Conservation (phyloP, 2,329 filamentous ascomycete species). For the Capronia americana region DNA sequence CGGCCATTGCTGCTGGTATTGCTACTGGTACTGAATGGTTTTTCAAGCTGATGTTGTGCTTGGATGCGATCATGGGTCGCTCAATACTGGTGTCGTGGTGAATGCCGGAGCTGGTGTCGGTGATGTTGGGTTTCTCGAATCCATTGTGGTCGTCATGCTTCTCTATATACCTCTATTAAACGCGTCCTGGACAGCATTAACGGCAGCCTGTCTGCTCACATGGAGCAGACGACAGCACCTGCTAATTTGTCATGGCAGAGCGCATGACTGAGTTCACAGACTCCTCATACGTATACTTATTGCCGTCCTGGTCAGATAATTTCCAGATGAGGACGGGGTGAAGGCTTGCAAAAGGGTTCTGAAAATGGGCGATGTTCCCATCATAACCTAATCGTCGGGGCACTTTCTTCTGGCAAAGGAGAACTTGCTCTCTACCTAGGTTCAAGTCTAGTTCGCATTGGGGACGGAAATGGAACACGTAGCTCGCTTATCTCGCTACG, state of each 20-base stretch:
- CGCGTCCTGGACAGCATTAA: neutral
- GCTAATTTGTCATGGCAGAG: conserved; percentile 6
- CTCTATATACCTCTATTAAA: neutral
- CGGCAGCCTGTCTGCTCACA: neutral
- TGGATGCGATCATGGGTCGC: neutral
- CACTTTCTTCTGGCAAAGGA: too few relatives aligned
- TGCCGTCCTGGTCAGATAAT: conserved; percentile 7
- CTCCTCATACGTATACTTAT: neutral
- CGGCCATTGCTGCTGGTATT: conserved; percentile 3
- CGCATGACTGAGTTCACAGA: neutral
- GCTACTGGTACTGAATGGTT: neutral
- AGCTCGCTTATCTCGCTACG: neutral
- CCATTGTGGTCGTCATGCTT: neutral
- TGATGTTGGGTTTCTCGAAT: neutral
- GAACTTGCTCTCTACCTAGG: neutral
- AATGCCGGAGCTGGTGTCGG: neutral
- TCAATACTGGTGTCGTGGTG: neutral
- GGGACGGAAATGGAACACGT: neutral
- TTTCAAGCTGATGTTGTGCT: neutral
- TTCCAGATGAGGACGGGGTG: conserved; percentile 7
- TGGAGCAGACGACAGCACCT: neutral
- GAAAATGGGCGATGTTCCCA: neutral
- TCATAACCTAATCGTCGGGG: neutral
- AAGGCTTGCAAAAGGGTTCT: neutral
- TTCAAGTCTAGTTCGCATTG: neutral